These are phyloP conservation scores for Fusarium phyllophilum DNA, from an alignment of 2,329 filamentous ascomycete genomes.

Conservation along the genomic window DNA sequence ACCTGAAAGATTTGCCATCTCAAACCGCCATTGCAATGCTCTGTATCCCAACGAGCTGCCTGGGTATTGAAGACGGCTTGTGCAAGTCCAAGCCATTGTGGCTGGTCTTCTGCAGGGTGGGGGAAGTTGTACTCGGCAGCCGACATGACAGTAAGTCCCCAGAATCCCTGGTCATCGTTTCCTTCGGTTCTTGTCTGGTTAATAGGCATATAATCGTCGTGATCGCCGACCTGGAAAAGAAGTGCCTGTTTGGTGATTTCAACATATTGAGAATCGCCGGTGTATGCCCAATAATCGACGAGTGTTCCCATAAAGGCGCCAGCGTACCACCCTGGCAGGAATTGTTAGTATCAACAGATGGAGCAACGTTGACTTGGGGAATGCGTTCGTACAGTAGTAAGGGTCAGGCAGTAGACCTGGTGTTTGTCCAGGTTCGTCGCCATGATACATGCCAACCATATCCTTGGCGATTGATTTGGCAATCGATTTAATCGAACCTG, in stretches of 20 bases:
- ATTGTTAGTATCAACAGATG: conserved; percentile 5
- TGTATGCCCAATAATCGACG: conserved; percentile 88
- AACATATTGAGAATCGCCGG: conserved; percentile 78
- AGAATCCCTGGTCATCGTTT: conserved; percentile 82
- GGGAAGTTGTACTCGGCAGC: conserved; percentile 77
- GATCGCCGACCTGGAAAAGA: conserved; percentile 77
- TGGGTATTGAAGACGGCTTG: conserved; percentile 87
- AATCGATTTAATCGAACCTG: conserved; percentile 62
- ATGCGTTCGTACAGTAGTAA: conserved; percentile 62
- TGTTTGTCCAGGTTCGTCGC: conserved; percentile 60
- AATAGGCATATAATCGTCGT: conserved; percentile 80
- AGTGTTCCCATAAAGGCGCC: conserved; percentile 77
- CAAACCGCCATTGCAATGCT: conserved; percentile 77
- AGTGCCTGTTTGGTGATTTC: conserved; percentile 73
- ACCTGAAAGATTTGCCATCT: conserved; percentile 83
- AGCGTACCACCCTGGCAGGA: conserved; percentile 71
- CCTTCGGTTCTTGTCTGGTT: conserved; percentile 76
- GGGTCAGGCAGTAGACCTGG: conserved; percentile 64
- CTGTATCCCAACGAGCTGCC: conserved; percentile 75
- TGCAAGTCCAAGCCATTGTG: conserved; percentile 76
- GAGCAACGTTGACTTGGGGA: not conserved
- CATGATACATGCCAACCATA: conserved; percentile 56
- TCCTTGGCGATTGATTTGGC: conserved; percentile 63
- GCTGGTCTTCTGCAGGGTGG: conserved; percentile 63
- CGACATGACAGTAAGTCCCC: conserved; percentile 76